Evolutionary conservation across 2,329 filamentous ascomycete genomes (phyloP).

Genomic region (Monosporascus sp.): DNA sequence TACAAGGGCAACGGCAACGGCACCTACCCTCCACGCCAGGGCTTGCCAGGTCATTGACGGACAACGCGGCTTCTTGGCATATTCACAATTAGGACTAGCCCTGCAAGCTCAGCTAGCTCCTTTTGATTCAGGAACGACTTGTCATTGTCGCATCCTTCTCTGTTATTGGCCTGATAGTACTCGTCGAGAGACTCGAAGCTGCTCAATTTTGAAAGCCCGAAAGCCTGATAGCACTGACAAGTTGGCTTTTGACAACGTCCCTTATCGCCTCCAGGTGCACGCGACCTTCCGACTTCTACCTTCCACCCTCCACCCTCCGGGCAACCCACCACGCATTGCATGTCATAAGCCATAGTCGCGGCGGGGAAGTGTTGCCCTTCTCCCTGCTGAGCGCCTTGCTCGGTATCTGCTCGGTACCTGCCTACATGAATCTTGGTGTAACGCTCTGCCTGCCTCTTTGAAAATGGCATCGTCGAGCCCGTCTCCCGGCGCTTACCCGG

Average conservation of each 20-base stretch:
- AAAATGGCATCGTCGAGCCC: conserved; percentile 39
- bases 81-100: not conserved
- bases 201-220: not conserved
- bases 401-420: not conserved
- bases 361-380: not conserved
- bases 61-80: not conserved
- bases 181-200: not conserved
- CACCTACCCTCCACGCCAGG: too few species aligned
- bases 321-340: not conserved
- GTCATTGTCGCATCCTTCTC: not conserved
- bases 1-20: too few species aligned
- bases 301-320: too few species aligned
- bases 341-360: not conserved
- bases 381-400: not conserved
- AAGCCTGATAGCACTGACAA: not conserved
- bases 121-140: not conserved
- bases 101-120: not conserved
- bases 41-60: not conserved
- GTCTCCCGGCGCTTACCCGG: conserved; percentile 33
- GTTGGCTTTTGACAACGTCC: too few species aligned
- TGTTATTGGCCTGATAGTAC: not conserved
- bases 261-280: too few species aligned
- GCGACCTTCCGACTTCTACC: too few species aligned
- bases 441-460: conserved; percentile 10
- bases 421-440: not conserved